phyloP scores from a whole-genome alignment of 208 protist species.

The Tritrichomonas foetus region DNA sequence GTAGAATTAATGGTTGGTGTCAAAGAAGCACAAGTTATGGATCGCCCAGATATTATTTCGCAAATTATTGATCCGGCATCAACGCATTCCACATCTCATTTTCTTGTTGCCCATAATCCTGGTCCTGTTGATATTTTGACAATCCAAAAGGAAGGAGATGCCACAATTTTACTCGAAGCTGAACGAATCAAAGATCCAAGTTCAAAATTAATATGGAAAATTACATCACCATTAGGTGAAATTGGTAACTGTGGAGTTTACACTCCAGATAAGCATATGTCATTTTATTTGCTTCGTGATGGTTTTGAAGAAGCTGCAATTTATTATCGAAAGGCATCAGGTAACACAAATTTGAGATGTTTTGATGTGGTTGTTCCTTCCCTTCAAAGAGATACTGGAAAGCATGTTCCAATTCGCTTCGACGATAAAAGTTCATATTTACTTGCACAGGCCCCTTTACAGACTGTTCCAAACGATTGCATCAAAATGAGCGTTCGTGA shows the following conservation, averaged over 20 bases:
- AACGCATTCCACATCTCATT: neutral
- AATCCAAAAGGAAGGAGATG: neutral
- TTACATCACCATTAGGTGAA: neutral
- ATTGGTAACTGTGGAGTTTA: neutral
- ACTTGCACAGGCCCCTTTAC: neutral
- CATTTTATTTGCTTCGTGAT: neutral
- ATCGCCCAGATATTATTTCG: neutral
- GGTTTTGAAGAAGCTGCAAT: conserved; percentile 14
- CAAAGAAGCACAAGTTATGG: neutral
- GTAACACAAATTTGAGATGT: neutral
- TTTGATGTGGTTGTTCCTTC: conserved; percentile 6
- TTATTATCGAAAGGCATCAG: neutral
- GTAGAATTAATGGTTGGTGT: conserved; percentile 5
- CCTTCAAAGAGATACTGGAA: neutral
- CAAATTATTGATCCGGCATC: neutral
- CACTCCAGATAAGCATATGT: neutral
- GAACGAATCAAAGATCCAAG: neutral
- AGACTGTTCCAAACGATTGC: neutral
- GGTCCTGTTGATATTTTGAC: neutral
- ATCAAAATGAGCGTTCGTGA: neutral
- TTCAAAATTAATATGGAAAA: neutral
- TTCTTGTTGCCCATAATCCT: neutral
- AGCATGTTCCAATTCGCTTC: neutral
- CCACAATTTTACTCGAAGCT: neutral
- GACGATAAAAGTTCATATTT: neutral